Percentiles rank a stretch among this genome's conserved stretches.
Conservation (phyloP, 2,329 filamentous ascomycete genomes). For the Macrophomina tecta region DNA sequence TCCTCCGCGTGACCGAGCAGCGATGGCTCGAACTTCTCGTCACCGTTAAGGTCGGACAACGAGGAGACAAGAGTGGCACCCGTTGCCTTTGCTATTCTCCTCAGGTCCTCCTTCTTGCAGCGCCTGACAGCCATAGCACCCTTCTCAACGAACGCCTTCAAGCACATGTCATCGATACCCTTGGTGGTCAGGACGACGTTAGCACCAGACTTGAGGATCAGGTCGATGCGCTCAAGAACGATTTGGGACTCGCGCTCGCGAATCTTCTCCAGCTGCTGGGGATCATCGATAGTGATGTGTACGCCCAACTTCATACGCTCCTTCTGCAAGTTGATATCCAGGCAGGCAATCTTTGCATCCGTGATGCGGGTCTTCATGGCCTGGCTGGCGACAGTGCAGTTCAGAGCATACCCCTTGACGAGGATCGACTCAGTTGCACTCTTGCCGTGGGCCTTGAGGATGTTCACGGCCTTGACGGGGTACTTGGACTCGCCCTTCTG, state of each 20-base stretch:
- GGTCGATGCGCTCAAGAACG: constrained; percentile 89
- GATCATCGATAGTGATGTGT: constrained; percentile 97
- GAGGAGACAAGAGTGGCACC: constrained; percentile 92
- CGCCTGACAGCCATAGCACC: constrained; percentile 94
- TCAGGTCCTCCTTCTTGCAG: constrained; percentile 98
- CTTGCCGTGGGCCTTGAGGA: constrained; percentile 98
- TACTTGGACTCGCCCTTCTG: constrained; percentile 92
- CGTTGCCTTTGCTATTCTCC: constrained; percentile 94
- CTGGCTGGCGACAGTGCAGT: constrained; percentile 98
- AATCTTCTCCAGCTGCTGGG: constrained; percentile 96
- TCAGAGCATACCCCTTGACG: constrained; percentile 95
- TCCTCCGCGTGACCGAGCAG: constrained; percentile 92
- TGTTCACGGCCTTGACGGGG: constrained; percentile 98
- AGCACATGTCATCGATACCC: constrained; percentile 93
- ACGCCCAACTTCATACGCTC: constrained; percentile 99
- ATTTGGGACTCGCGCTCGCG: constrained; percentile 90
- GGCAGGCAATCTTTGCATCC: constrained; percentile 93
- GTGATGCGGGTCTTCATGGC: constrained; percentile 93
- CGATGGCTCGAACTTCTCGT: constrained; percentile 93
- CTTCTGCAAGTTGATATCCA: constrained; percentile 99
- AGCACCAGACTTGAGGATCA: constrained; percentile 96
- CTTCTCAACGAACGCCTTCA: constrained; percentile 93
- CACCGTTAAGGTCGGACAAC: constrained; percentile 93
- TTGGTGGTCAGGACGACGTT: constrained; percentile 98
- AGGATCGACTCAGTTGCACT: constrained; percentile 84